Percentiles rank a stretch among this genome's conserved stretches.
Evolutionary conservation across 257 asterid genomes (phyloP).

Genomic region (Misopates orontium): DNA sequence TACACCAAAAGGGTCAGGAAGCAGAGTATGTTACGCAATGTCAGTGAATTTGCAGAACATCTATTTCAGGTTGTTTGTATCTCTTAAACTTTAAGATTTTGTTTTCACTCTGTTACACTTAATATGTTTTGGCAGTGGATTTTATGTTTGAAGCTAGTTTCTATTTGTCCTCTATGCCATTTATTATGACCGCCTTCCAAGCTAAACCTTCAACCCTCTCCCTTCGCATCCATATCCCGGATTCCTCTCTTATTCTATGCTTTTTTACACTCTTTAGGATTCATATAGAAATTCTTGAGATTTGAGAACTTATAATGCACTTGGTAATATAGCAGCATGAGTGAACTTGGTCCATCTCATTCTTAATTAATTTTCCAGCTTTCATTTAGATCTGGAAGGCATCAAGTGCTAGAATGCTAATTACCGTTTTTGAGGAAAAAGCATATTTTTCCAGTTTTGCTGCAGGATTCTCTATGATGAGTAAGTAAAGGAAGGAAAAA

Average conservation of each 20-base stretch:
- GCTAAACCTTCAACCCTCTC: too few species aligned
- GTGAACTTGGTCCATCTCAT: not conserved
- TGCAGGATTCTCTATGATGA: conserved; percentile 9
- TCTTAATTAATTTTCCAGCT: conserved; percentile 4
- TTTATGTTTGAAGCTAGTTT: not conserved
- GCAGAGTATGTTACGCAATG: conserved; percentile 53
- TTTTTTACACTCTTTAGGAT: conserved; percentile 11
- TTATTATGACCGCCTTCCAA: not conserved
- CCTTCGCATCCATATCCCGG: too few species aligned
- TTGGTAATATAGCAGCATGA: not conserved
- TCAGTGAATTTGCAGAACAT: conserved; percentile 67
- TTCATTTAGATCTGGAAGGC: not conserved
- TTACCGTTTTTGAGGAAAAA: too few species aligned
- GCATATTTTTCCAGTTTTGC: conserved; percentile 2
- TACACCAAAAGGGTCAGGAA: conserved; percentile 55
- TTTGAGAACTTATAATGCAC: not conserved
- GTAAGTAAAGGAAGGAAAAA: not conserved
- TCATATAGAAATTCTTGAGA: not conserved
- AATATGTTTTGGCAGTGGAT: conserved; percentile 4
- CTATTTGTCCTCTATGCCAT: not conserved
- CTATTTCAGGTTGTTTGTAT: conserved; percentile 61
- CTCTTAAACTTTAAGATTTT: conserved; percentile 12
- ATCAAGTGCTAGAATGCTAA: too few species aligned
- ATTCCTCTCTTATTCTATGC: conserved; percentile 7
- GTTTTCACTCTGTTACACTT: not conserved